Evolutionary conservation across 2,329 filamentous ascomycete genomes (phyloP).

Genomic region (Pestalotiopsis sp.): DNA sequence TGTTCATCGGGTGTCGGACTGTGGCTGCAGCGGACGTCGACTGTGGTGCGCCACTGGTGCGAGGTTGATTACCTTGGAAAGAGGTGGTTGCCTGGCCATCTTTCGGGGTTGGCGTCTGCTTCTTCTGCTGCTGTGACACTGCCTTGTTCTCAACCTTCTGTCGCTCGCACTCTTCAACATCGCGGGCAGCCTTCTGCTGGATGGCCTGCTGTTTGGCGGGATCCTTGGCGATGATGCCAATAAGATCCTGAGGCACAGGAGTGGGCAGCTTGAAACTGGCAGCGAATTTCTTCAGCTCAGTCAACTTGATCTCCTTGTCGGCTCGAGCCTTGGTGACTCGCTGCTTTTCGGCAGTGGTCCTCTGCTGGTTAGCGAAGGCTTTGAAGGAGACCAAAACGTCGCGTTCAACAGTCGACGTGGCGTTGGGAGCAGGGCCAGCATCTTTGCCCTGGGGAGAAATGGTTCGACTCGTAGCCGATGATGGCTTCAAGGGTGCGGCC

Average conservation of each 20-base stretch:
- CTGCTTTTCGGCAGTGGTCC: slow-evolving; percentile 57
- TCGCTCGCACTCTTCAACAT: slow-evolving; percentile 65
- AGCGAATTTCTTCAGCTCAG: slow-evolving; percentile 94
- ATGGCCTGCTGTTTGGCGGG: slow-evolving; percentile 93
- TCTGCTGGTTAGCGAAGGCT: slow-evolving; percentile 61
- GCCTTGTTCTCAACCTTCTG: slow-evolving; percentile 44
- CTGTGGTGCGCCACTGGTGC: slow-evolving; percentile 34
- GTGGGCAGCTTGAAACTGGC: slow-evolving; percentile 92
- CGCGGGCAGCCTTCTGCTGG: slow-evolving; percentile 81
- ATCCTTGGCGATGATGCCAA: slow-evolving; percentile 95
- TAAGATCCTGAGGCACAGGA: slow-evolving; percentile 86
- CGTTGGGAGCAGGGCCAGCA: slow-evolving; percentile 48
- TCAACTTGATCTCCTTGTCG: slow-evolving; percentile 91
- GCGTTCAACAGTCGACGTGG: slow-evolving; percentile 62
- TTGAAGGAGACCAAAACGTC: slow-evolving; percentile 68
- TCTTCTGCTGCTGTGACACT: slow-evolving; percentile 61
- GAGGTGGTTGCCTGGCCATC: slow-evolving; percentile 42
- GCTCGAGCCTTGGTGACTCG: slow-evolving; percentile 62
- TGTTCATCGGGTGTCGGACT: slow-evolving; percentile 44
- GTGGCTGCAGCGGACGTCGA: slow-evolving; percentile 18
- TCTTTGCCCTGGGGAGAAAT: slow-evolving; percentile 43
- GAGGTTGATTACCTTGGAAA: slow-evolving; percentile 28
- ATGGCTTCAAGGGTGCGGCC: slow-evolving; percentile 31
- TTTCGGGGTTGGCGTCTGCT: slow-evolving; percentile 46
- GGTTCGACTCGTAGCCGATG: slow-evolving; percentile 44